Percentiles rank a stretch among this genome's conserved stretches.
These are phyloP conservation scores for Hypoxylon sp. DNA, from an alignment of 2,329 filamentous ascomycete species.

Conservation along the genomic window DNA sequence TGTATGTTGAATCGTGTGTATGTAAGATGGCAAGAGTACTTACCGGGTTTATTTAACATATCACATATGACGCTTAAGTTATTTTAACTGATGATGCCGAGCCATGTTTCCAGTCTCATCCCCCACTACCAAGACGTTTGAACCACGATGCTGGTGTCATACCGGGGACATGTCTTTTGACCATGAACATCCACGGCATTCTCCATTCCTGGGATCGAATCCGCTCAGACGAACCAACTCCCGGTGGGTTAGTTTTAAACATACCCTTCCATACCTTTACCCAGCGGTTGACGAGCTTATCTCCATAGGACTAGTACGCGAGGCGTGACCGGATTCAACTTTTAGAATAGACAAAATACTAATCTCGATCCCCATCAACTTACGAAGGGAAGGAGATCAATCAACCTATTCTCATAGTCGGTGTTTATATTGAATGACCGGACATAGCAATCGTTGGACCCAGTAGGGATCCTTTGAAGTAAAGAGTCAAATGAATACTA, in stretches of 20 bases:
- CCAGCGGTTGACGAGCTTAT: background rate
- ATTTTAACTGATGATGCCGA: background rate
- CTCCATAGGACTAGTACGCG: background rate
- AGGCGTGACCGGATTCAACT: constrained; percentile 1
- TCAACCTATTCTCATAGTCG: background rate
- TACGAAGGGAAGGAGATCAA: background rate
- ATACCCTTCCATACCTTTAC: too few species aligned
- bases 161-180: background rate
- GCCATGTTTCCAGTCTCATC: background rate
- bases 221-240: background rate
- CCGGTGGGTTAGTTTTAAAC: too few species aligned
- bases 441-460: background rate
- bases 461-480: constrained; percentile 8
- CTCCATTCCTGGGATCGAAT: constrained; percentile 1
- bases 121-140: background rate
- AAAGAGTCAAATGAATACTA: constrained; percentile 5
- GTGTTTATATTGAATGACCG: constrained; percentile 14
- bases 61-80: constrained; percentile 1
- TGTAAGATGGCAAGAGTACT: background rate
- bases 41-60: too few species aligned
- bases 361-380: constrained; percentile 6
- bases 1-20: constrained; percentile 13
- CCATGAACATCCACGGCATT: constrained; percentile 1
- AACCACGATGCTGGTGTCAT: background rate
- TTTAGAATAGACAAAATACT: constrained; percentile 12